Percentiles rank a stretch among this genome's conserved stretches.
phyloP scores from a whole-genome alignment of 805 yeast genomes.

The Teunomyces stri region DNA sequence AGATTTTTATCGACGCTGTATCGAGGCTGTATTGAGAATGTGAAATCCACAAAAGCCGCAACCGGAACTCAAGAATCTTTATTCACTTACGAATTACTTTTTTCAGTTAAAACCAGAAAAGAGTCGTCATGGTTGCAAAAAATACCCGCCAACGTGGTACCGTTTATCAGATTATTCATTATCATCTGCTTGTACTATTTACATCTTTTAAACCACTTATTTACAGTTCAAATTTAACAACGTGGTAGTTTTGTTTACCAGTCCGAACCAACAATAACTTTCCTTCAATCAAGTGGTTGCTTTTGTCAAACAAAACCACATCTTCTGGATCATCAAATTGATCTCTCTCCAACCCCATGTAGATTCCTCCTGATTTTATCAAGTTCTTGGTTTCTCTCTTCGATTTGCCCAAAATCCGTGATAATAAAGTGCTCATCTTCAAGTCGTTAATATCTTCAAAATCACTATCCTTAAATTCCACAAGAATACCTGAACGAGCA shows the following conservation, averaged over 20 bases:
- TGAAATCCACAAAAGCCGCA: too few relatives aligned
- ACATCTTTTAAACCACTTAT: neutral
- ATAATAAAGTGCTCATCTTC: conserved; percentile 53
- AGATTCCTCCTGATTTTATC: conserved; percentile 70
- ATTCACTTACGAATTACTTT: too few relatives aligned
- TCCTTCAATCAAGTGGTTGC: conserved; percentile 53
- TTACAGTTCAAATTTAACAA: conserved; percentile 41
- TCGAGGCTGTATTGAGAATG: too few relatives aligned
- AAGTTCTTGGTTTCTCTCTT: conserved; percentile 60
- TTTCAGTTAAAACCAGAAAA: too few relatives aligned
- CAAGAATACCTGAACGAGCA: conserved; percentile 54
- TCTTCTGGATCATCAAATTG: conserved; percentile 51
- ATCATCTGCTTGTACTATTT: neutral
- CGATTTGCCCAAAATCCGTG: conserved; percentile 46
- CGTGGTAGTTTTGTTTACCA: conserved; percentile 70
- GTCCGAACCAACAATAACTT: conserved; percentile 62
- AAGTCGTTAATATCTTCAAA: conserved; percentile 24
- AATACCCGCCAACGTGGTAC: too few relatives aligned
- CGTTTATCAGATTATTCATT: neutral
- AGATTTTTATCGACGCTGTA: too few relatives aligned
- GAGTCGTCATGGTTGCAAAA: too few relatives aligned
- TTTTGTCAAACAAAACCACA: conserved; percentile 45
- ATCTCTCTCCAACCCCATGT: conserved; percentile 58
- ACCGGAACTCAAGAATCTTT: too few relatives aligned
- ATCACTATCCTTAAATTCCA: conserved; percentile 24